Base-by-base conservation (phyloP, 169 alveolate species). In the Plasmodium gonderi region DNA sequence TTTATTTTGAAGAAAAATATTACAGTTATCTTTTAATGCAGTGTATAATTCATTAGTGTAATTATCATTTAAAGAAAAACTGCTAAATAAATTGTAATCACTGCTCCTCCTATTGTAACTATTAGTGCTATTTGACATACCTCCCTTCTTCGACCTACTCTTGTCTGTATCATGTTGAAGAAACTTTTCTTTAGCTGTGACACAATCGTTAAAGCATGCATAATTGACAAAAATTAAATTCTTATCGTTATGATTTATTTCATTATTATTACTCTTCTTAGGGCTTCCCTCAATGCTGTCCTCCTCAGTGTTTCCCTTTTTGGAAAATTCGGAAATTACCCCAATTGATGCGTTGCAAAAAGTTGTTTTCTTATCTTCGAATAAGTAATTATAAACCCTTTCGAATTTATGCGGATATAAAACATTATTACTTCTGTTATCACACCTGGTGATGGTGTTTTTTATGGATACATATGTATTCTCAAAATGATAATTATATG, bases 401-500 rank as follows among this genome's bases (percentile, higher is more conserved):
- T 44, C 38, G 38, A 60, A 60, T 60, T 60, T 60, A 23, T 36
- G 36, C 2, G 72, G 38, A 23, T 7, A 60, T 60, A 23, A 60
- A 60, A 60, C 72, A 60, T 11, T 0, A 29, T 17, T 36, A 60
- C 72, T 1, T 23, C 38, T 29, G 26, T 60, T n/a, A 36, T 54
- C n/a, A 23, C 29, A 42, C 42, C 26, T 14, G 38, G n/a, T 29
- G 47, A 31, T 17, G 23, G 29, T 40, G n/a, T 69, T 14, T 26
- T 42, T 20, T 12, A 12, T 1, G 33, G 79, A 31, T 26, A 33
- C 33, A n/a, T 38, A 29, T 17, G 79, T 60, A n/a, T 80, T 45
- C 54, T 12, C 17, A 64, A 80, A 60, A 44, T 85, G 74, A 78
- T 85, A 85, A 85, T 67, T 49, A 78, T 38, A 85, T 9, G 54